Evolutionary conservation across 179 eudicot species (phyloP), one percentile per base, ranked within the genome.

Genomic region (Spergularia azorica): DNA sequence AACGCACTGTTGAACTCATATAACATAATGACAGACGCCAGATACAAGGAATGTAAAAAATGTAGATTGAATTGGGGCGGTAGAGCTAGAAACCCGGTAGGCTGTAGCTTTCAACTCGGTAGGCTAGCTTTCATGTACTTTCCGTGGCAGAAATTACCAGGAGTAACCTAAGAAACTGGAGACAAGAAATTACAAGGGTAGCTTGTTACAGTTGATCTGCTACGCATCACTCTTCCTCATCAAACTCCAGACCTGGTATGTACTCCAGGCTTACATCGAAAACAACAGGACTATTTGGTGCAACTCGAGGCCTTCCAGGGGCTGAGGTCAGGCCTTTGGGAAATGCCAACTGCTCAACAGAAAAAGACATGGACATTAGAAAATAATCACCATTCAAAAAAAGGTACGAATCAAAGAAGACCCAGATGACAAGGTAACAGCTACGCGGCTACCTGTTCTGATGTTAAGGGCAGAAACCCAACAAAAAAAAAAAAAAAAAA

Each of bases 301-400:
- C 92, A 77, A 95, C 98, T 76, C 98, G 87, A 26, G 98, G 98
- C 90, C 98, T 87, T 80, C 98, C 98, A 4, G 98, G 98, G 26
- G 98, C 98, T 61, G 98, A 95, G 41, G 80, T 86, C 43, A 95
- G 91, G 39, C 98, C 98, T 81, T 95, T 95, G 0, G 98, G 98
- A 70, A 95, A 95, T 48, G 98, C 97, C 86, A 95, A 73, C 98
- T 95, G 83, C 50, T 77, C 80, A 80, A 77, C 60, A 63, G 75
- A 73, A 73, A 16, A 67, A 17, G 51, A 66, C 61, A 10, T 0
- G 14, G 14, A 11, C 5, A 15, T 38, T 41, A 10, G 1, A 71
- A 13, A 46, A 32, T 43, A 50, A 4, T 70, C 48, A 76, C 69
- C 54, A 46, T 18, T 16, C 43, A 61, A 9, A 46, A 68, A 48